Conservation (phyloP, 1,284 basidiomycete genomes). For the Somion occarium region DNA sequence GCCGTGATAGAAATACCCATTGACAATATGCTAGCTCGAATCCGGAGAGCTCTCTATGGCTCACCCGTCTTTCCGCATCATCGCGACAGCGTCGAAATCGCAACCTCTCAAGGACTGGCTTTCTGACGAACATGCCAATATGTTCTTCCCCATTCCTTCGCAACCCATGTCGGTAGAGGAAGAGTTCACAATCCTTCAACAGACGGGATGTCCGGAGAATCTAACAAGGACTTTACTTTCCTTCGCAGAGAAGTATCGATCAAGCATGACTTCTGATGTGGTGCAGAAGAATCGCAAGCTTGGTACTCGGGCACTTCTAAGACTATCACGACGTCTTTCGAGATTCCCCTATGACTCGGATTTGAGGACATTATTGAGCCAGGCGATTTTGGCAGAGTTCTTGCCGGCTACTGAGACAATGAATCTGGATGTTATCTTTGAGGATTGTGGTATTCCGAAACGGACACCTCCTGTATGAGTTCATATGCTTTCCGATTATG, state of each 20-base stretch:
- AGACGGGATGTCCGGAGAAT: conserved; percentile 19
- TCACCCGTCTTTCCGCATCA: conserved; percentile 56
- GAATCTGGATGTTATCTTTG: conserved; percentile 46
- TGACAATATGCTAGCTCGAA: conserved; percentile 28
- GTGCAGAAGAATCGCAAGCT: conserved; percentile 57
- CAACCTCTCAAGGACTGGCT: conserved; percentile 61
- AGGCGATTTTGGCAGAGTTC: conserved; percentile 54
- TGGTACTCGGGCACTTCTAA: conserved; percentile 54
- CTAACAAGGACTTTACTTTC: conserved; percentile 16
- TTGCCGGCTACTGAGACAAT: conserved; percentile 53
- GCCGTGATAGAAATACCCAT: no score
- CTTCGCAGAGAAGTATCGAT: conserved; percentile 55
- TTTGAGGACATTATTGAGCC: conserved; percentile 41
- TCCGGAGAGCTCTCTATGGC: conserved; percentile 41
- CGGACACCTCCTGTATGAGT: conserved; percentile 36
- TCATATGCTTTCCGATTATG: neutral
- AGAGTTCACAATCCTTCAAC: conserved; percentile 25
- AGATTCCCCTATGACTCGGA: conserved; percentile 40
- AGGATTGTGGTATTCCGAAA: conserved; percentile 44
- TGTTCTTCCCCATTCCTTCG: conserved; percentile 59
- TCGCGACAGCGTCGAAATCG: conserved; percentile 59
- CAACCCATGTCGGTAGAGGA: conserved; percentile 53
- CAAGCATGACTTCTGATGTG: conserved; percentile 47
- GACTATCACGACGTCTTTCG: conserved; percentile 47
- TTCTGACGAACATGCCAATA: conserved; percentile 58